Conservation (phyloP, 306 rosid species). For the Pachyrhizus erosus region DNA sequence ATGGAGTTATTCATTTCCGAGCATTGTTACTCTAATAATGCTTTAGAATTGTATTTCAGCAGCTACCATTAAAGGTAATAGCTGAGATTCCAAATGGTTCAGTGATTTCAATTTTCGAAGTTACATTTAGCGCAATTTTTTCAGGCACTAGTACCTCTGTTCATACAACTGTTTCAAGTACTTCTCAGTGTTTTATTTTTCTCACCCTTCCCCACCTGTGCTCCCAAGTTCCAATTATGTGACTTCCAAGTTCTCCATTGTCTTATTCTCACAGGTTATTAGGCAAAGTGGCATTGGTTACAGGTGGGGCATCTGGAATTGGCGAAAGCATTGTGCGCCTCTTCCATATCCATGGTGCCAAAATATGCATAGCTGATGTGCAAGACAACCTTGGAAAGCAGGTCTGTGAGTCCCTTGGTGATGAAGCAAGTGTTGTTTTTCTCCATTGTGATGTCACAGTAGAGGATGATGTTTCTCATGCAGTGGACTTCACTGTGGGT, state of each 20-base stretch:
- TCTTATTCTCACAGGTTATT: slow-evolving; percentile 52
- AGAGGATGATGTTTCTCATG: slow-evolving; percentile 66
- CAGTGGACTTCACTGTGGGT: slow-evolving; percentile 58
- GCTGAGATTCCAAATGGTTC: not conserved
- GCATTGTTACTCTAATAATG: not conserved
- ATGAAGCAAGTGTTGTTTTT: slow-evolving; percentile 47
- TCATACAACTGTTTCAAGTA: not conserved
- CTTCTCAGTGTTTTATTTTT: not conserved
- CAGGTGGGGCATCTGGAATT: slow-evolving; percentile 91
- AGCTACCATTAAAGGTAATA: not conserved
- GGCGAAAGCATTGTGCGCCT: slow-evolving; percentile 84
- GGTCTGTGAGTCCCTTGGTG: slow-evolving; percentile 58
- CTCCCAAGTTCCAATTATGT: not conserved
- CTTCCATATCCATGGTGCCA: slow-evolving; percentile 79
- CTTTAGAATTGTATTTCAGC: not conserved
- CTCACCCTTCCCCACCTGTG: not conserved
- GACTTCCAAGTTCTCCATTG: not conserved
- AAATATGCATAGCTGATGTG: slow-evolving; percentile 75
- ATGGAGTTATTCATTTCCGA: not conserved
- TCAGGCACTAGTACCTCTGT: not conserved
- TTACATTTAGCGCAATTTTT: not conserved
- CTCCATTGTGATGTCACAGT: slow-evolving; percentile 69
- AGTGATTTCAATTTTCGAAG: not conserved
- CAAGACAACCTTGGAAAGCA: slow-evolving; percentile 71
- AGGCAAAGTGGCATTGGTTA: slow-evolving; percentile 89